phyloP scores from a whole-genome alignment of 495 filamentous ascomycete species.

The Hypoxylon perforatum region DNA sequence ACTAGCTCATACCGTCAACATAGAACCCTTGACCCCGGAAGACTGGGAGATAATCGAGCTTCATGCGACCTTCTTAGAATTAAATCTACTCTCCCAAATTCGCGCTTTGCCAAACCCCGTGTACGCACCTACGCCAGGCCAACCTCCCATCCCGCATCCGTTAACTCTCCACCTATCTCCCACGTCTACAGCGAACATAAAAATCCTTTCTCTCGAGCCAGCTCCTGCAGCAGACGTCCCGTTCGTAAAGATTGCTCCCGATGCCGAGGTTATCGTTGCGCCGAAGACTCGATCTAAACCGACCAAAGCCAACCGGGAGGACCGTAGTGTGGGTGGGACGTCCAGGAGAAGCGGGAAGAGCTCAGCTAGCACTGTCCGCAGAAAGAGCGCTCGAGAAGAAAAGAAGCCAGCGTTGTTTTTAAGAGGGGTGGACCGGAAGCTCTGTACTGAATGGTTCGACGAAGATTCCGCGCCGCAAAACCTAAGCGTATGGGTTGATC shows the following conservation, averaged over 20 bases:
- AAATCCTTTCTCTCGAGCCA: conserved; percentile 80
- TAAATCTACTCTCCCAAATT: conserved; percentile 93
- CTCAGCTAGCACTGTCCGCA: conserved; percentile 71
- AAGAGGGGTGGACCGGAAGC: conserved; percentile 75
- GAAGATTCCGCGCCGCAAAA: conserved; percentile 66
- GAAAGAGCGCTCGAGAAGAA: conserved; percentile 69
- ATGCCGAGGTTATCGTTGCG: conserved; percentile 96
- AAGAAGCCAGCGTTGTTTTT: conserved; percentile 75
- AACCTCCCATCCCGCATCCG: conserved; percentile 70
- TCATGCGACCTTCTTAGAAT: conserved; percentile 92
- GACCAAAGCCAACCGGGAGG: conserved; percentile 63
- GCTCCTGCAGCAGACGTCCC: conserved; percentile 72
- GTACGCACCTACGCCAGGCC: conserved; percentile 61
- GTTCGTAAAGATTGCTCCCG: conserved; percentile 91
- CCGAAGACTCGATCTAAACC: conserved; percentile 74
- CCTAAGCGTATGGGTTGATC: conserved; percentile 84
- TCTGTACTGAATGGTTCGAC: conserved; percentile 80
- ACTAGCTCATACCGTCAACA: conserved; percentile 89
- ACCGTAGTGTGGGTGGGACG: conserved; percentile 75
- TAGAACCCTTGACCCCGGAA: conserved; percentile 91
- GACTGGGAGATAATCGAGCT: conserved; percentile 99
- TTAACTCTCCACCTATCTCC: conserved; percentile 92
- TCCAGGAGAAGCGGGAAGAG: conserved; percentile 80
- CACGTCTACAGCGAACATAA: conserved; percentile 93
- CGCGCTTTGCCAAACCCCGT: conserved; percentile 88